Percentiles rank a stretch among this genome's conserved stretches.
phyloP scores from a whole-genome alignment of 202 grass and related monocot species.

The Bolboschoenoplectus hybrid region DNA sequence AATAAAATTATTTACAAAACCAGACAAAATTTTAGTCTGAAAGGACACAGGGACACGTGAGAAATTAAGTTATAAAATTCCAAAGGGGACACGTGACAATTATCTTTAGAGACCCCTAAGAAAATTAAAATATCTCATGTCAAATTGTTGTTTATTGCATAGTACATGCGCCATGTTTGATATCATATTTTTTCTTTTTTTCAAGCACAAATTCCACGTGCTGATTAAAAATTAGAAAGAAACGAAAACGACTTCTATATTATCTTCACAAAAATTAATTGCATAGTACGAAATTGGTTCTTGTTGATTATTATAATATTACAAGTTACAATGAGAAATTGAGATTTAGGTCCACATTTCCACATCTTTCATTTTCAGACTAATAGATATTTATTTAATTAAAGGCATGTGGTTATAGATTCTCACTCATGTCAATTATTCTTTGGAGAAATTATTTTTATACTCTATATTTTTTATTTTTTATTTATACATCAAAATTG shows the following conservation, averaged over 20 bases:
- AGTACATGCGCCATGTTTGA: not conserved
- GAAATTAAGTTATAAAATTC: not conserved
- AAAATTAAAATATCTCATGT: not conserved
- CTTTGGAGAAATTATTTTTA: too few species aligned
- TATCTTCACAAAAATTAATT: too few species aligned
- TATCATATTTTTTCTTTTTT: not conserved
- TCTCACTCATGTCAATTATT: not conserved
- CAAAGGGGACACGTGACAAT: not conserved
- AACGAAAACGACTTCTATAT: not conserved
- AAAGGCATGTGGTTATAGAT: not conserved
- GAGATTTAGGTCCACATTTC: not conserved
- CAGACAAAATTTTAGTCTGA: not conserved
- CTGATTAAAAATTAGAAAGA: not conserved
- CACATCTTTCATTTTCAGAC: conserved; percentile 13
- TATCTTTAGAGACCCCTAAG: not conserved
- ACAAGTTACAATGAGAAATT: not conserved
- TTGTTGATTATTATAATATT: not conserved
- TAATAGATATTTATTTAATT: not conserved
- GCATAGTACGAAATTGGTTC: too few species aligned
- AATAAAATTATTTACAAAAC: not conserved
- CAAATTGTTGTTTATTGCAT: not conserved
- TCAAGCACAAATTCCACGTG: not conserved
- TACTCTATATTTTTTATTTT: too few species aligned
- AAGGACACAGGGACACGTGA: not conserved
- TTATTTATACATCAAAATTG: too few species aligned